Conservation (phyloP, 1,284 basidiomycete species). For the Cutaneotrichosporon cavernicola region DNA sequence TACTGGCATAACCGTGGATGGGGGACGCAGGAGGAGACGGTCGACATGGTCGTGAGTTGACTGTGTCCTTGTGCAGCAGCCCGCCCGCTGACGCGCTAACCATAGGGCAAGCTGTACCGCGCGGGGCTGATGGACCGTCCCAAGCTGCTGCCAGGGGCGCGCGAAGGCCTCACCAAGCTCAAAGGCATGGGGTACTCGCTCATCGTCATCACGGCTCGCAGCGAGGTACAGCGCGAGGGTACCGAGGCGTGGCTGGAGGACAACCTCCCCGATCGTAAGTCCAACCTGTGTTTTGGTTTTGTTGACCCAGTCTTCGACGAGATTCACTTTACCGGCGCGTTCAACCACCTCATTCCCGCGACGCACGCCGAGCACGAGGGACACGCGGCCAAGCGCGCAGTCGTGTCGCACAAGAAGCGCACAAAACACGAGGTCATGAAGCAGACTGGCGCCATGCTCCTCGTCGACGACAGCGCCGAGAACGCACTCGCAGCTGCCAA, state of each 20-base stretch:
- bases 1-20: constrained; percentile 69
- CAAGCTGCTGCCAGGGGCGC: constrained; percentile 64
- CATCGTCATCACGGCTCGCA: constrained; percentile 72
- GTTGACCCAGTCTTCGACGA: constrained; percentile 60
- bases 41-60: constrained; percentile 43
- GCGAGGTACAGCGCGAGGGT: constrained; percentile 60
- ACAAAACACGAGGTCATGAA: constrained; percentile 67
- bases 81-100: constrained; percentile 3
- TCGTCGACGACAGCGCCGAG: constrained; percentile 76
- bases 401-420: constrained; percentile 61
- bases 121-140: constrained; percentile 53
- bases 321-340: constrained; percentile 73
- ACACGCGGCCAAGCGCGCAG: constrained; percentile 55
- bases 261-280: constrained; percentile 62
- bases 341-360: constrained; percentile 52
- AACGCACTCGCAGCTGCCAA: constrained; percentile 65
- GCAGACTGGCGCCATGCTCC: constrained; percentile 62
- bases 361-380: constrained; percentile 50
- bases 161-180: constrained; percentile 61
- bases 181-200: constrained; percentile 63
- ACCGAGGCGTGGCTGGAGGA: constrained; percentile 68
- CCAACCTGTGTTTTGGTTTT: neutral
- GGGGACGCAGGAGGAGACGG: constrained; percentile 61
- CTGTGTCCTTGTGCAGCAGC: no score
- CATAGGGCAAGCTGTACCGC: constrained; percentile 20